These are phyloP conservation scores for Ceratocystis huliohia DNA, from an alignment of 2,329 filamentous ascomycete genomes.

Conservation along the genomic window DNA sequence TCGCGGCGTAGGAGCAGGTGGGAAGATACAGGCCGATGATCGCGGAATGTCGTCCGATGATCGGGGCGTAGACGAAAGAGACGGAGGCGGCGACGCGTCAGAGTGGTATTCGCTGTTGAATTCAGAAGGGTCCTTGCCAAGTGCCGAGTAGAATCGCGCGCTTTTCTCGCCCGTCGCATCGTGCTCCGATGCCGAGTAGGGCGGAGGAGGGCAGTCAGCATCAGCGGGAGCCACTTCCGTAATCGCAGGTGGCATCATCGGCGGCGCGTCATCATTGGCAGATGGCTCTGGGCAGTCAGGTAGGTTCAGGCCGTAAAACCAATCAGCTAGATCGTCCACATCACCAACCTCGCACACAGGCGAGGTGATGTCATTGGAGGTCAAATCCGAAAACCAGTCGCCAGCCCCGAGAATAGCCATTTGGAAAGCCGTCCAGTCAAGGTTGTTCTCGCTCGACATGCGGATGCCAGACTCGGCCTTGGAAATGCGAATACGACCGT, in stretches of 20 bases:
- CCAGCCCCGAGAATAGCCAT: constrained; percentile 49
- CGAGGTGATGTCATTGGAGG: constrained; percentile 26
- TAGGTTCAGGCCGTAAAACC: constrained; percentile 34
- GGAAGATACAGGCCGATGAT: constrained; percentile 12
- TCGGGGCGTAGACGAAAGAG: constrained; percentile 12
- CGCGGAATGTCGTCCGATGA: constrained; percentile 14
- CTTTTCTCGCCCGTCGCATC: background rate
- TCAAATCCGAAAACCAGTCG: constrained; percentile 38
- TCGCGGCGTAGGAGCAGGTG: background rate
- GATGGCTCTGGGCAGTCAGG: constrained; percentile 14
- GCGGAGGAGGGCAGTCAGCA: background rate
- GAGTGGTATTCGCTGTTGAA: constrained; percentile 5
- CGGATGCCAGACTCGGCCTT: constrained; percentile 31
- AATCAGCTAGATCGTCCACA: constrained; percentile 36
- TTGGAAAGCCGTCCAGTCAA: constrained; percentile 54
- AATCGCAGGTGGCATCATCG: background rate
- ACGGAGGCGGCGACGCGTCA: background rate
- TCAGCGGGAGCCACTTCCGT: background rate
- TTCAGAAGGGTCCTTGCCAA: background rate
- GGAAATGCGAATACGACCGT: constrained; percentile 43
- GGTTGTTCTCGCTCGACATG: constrained; percentile 27
- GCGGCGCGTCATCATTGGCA: background rate
- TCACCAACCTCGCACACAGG: constrained; percentile 35
- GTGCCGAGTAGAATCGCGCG: constrained; percentile 7
- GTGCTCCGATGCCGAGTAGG: background rate